Base-by-base conservation (phyloP, 2,329 filamentous ascomycete genomes). In the Phoma sp. region DNA sequence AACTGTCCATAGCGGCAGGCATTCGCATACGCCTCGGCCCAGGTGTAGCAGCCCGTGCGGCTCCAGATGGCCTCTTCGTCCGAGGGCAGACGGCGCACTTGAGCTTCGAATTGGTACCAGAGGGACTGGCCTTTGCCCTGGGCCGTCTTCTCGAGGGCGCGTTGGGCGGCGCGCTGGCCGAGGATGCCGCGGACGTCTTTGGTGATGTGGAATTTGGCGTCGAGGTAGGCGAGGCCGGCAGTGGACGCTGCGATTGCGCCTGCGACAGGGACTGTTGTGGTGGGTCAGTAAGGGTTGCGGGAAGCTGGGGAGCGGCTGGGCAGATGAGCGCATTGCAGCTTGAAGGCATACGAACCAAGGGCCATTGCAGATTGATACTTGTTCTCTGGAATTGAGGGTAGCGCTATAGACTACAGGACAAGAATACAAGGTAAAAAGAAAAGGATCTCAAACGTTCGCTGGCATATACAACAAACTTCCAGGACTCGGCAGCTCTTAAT, bases 51-150 rank as follows among this genome's bases (percentile, higher is more conserved):
- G 21, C 83, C 81, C 39, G 78, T 78, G 10, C 86, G 84, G 35
- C 86, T 88, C 89, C 89, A 92, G 63, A 92, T 81, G 61, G 84
- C 85, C 54, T 83, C 79, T 39, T 81, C 79, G 50, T 83, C 76
- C 0, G 69, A 56, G 51, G 73, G 83, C 27, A 82, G 78, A 19
- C 76, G 74, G 38, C 80, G 77, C 13, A 81, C 86, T 7, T 82
- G 75, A 12, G 81, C 76, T 67, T 87, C 84, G 67, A 92, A 86
- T 51, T 84, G 75, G 72, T 90, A 89, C 81, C 88, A 92, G 1
- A 85, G 77, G 21, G 85, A 89, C 7, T 81, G 64, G 21, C 82
- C 79, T 12, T 84, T 83, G 38, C 82, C 77, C 79, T 76, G 21
- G 78, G 84, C 83, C 32, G 51, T 60, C 41, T 38, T 47, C 4